phyloP scores from a whole-genome alignment of 208 protist genomes.

The Blastocrithidia nonstop region DNA sequence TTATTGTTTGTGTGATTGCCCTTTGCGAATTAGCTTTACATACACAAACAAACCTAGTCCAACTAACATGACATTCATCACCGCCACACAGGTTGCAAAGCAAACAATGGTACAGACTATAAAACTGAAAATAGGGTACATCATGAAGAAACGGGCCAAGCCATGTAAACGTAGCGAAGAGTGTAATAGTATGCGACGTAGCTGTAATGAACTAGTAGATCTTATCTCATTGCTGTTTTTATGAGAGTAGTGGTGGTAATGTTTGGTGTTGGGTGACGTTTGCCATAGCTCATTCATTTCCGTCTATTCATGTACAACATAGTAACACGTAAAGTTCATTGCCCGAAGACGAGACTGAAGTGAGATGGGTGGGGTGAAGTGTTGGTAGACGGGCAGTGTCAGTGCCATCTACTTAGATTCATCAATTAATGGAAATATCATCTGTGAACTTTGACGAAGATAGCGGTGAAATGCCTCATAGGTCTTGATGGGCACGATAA shows the following conservation, averaged over 20 bases:
- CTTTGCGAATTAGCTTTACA: no score
- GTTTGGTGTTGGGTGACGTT: background rate
- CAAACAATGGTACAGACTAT: constrained; percentile 7
- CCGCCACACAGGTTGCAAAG: background rate
- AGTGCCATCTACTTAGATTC: constrained; percentile 23
- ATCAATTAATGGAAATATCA: constrained; percentile 29
- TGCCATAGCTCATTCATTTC: no score
- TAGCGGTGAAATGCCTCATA: background rate
- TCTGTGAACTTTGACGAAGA: no score
- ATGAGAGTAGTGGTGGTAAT: background rate
- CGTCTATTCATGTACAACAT: constrained; percentile 6
- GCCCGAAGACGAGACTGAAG: constrained; percentile 49
- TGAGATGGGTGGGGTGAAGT: constrained; percentile 35
- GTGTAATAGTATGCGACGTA: constrained; percentile 33
- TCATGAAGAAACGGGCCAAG: constrained; percentile 24
- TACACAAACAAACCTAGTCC: background rate
- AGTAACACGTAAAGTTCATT: constrained; percentile 62
- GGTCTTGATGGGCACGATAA: background rate
- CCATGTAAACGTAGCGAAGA: constrained; percentile 37
- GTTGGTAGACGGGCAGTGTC: constrained; percentile 32
- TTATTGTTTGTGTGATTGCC: no score
- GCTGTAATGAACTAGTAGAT: background rate
- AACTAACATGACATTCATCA: background rate
- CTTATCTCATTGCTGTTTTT: background rate
- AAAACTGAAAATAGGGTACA: constrained; percentile 33